Percentiles rank a stretch among this genome's conserved stretches.
These are phyloP conservation scores for Pseudomonodictys pantanalensis DNA, from an alignment of 495 filamentous ascomycete species.

Conservation along the genomic window DNA sequence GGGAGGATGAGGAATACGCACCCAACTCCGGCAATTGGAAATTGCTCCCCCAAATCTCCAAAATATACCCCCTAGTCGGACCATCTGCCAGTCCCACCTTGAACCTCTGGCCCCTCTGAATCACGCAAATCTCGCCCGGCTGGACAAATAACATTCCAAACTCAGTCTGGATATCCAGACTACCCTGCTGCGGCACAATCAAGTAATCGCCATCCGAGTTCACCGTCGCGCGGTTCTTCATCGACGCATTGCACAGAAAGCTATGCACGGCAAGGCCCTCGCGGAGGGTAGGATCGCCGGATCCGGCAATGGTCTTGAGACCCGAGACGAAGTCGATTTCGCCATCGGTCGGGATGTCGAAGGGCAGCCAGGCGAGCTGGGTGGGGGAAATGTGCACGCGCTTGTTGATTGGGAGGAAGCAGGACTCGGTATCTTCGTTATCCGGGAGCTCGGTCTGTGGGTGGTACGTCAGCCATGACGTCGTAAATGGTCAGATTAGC, in stretches of 20 bases:
- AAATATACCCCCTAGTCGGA: constrained; percentile 49
- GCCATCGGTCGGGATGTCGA: constrained; percentile 44
- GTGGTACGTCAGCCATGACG: constrained; percentile 21
- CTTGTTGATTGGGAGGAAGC: constrained; percentile 49
- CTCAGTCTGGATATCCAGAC: constrained; percentile 52
- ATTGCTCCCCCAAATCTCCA: constrained; percentile 49
- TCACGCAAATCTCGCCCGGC: constrained; percentile 50
- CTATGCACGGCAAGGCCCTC: constrained; percentile 51
- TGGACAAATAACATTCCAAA: constrained; percentile 50
- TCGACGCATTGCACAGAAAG: constrained; percentile 48
- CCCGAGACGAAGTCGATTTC: constrained; percentile 48
- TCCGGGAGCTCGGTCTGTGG: constrained; percentile 48
- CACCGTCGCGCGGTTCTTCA: constrained; percentile 48
- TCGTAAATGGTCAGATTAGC: not conserved
- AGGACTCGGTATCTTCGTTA: constrained; percentile 45
- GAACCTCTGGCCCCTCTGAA: constrained; percentile 50
- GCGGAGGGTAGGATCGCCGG: constrained; percentile 50
- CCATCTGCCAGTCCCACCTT: constrained; percentile 48
- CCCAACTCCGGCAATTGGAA: constrained; percentile 52
- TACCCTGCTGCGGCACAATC: constrained; percentile 50
- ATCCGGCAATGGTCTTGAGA: constrained; percentile 51
- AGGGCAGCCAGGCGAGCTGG: constrained; percentile 51
- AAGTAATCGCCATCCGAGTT: constrained; percentile 53
- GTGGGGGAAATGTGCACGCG: constrained; percentile 62
- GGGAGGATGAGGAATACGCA: no score